Base-by-base conservation (phyloP, 208 protist species). In the Leishmania turanica region DNA sequence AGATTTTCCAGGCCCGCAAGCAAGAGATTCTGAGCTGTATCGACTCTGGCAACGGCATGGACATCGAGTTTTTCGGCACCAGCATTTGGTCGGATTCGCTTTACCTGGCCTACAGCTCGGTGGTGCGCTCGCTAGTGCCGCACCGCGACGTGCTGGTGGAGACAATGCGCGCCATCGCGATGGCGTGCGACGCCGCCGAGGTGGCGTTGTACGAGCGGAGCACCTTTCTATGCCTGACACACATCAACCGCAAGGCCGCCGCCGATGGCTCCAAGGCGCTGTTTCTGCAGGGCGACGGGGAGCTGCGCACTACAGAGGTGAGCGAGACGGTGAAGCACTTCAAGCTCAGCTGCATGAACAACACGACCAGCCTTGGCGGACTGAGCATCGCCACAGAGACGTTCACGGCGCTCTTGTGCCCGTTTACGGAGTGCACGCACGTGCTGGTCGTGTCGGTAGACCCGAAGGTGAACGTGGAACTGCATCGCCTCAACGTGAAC, bases 21-120 rank as follows among this genome's bases (percentile, higher is more conserved):
- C 76, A 83, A 66, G 90, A 97, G 62, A 96, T 98, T 54, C 69
- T 97, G 6, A 80, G 62, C 72, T 81, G 83, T 56, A 87, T 96
- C 37, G 83, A 89, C 79, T 42, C 82, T 2, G 84, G 77, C 40
- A 82, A 94, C 75, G 64, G 87, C 87, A 86, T 40, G 9, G 88
- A 98, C 37, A 96, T 99, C 34, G 89, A 93, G 64, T 99, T 99
- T 84, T 99, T 99, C 85, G 88, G 85, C 69, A 99, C 99, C 5
- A 99, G 97, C 58, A 99, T 99, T 76, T 99, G 99, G 99, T 99
- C 99, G 73, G 98, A 99, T 86, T 99, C 99, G 0, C 91, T 99
- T 3, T 99, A 99, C 90, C 92, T 98, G 21, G 97, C 97, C 45
- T 98, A 97, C 89, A 95, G 95, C 77, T 92, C 92, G 15, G 99